Conservation (phyloP, 2,329 filamentous ascomycete genomes). For the Drechslerella coelobrocha region DNA sequence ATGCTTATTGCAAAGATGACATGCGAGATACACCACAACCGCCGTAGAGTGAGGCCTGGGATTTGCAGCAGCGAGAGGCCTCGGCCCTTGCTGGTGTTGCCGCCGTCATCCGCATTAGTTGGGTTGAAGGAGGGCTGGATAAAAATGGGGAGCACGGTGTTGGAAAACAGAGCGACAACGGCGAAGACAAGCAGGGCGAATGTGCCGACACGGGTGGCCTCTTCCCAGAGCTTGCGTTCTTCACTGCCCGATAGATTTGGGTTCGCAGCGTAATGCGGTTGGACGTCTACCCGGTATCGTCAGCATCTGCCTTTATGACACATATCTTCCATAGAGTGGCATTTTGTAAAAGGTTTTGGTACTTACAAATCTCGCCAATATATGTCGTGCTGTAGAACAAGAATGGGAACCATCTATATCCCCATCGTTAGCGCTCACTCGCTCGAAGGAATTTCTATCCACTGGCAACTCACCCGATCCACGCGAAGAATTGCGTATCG, state of each 20-base stretch:
- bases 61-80: slow-evolving; percentile 73
- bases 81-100: slow-evolving; percentile 55
- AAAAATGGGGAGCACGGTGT: slow-evolving; percentile 83
- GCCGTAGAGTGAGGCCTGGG: slow-evolving; percentile 81
- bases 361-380: slow-evolving; percentile 77
- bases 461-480: slow-evolving; percentile 69
- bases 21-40: slow-evolving; percentile 84
- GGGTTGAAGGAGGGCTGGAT: slow-evolving; percentile 77
- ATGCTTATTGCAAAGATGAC: slow-evolving; percentile 83
- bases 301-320: background rate
- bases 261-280: slow-evolving; percentile 78
- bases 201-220: slow-evolving; percentile 83
- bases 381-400: slow-evolving; percentile 95
- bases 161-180: slow-evolving; percentile 79
- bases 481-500: slow-evolving; percentile 81
- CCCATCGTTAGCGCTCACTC: background rate
- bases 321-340: background rate
- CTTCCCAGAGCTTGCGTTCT: slow-evolving; percentile 80
- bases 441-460: background rate
- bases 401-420: slow-evolving; percentile 82
- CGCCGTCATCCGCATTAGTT: slow-evolving; percentile 52
- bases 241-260: slow-evolving; percentile 78
- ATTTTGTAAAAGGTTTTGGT: background rate
- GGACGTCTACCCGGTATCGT: slow-evolving; percentile 64
- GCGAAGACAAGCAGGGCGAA: slow-evolving; percentile 89